A percentile compares a stretch with the other conserved stretches of the same genome.
Conservation (phyloP, 2,329 filamentous ascomycete species). For the Trichoderma sp. region DNA sequence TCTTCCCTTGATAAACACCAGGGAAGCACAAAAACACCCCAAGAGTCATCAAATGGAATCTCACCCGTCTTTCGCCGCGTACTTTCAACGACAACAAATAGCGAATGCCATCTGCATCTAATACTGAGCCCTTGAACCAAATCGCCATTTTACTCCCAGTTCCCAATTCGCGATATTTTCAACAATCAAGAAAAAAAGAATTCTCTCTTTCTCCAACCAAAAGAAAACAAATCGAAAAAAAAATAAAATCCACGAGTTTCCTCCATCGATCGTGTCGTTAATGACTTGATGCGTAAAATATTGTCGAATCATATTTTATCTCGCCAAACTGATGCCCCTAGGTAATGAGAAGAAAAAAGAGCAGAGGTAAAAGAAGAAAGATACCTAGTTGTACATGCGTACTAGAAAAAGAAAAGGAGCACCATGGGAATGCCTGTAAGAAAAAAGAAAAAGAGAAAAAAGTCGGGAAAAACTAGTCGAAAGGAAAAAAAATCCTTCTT, state of each 20-base stretch:
- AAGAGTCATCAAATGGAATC: background rate
- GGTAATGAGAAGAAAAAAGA: background rate
- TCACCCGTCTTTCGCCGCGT: background rate
- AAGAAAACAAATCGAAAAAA: background rate
- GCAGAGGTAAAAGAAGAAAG: background rate
- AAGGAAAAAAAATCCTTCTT: background rate
- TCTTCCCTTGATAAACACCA: background rate
- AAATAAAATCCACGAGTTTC: background rate
- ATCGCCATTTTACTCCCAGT: conserved; percentile 17
- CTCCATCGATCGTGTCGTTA: background rate
- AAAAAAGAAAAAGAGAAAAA: background rate
- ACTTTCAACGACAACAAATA: background rate
- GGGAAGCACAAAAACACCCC: background rate
- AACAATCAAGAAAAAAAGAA: background rate
- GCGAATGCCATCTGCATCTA: background rate
- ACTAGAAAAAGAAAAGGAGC: background rate
- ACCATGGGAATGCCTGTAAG: background rate
- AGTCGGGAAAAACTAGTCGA: background rate
- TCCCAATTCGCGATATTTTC: conserved; percentile 13
- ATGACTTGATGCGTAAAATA: conserved; percentile 7
- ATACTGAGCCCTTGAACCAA: background rate
- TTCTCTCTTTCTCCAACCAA: background rate
- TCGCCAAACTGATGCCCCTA: background rate
- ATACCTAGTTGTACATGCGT: background rate
- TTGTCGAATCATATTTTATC: conserved; percentile 9